Base-by-base conservation (phyloP, 768 basidiomycete genomes). In the Cyclocybe aegerita region DNA sequence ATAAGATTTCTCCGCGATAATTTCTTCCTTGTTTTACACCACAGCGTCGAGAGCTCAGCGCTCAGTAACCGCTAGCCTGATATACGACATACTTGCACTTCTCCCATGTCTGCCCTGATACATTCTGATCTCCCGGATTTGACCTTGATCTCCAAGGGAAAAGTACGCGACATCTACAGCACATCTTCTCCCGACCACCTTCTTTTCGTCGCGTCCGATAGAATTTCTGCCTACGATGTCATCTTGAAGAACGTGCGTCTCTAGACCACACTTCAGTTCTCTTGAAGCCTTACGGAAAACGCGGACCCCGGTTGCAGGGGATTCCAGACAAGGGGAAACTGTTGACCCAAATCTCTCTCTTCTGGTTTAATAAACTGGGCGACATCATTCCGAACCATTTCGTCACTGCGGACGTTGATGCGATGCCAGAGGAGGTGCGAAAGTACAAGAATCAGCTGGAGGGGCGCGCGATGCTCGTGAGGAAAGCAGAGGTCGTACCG, bases 201-300 rank as follows among this genome's bases (percentile, higher is more conserved):
- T 14, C 79, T 99, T 37, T 98, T 98, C 65, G 87, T 98, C 50
- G 95, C 96, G 9, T 87, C 90, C 8, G 97, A 99, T 71, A 80
- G 97, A 55, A 96, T 98, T 65, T 96, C 92, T 14, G 95, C 95
- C 0, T 98, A 92, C 75, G 96, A 99, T 76, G 88, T 97, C 58
- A 86, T 98, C 63, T 79, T 99, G 54, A 83, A 84, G 64, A 93
- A 96, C 69, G 96, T 98, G 65, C 60, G 91, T 76, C 9, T 36
- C 39, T 39, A 34, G n/a, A 40, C n/a, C n/a, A 35, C 35, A 23
- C 23, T 23, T 23, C 23, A 23, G 4, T 23, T 23, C 23, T 4
- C 4, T 23, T 23, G 23, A 23, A 23, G 23, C 23, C 23, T 23
- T 14, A 23, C 34, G 31, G 17, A 49, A 31, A 44, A 39, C 40